A percentile compares a stretch with the other conserved stretches of the same genome.
These are phyloP conservation scores for Podosphaera aphanis DNA, from an alignment of 2,329 filamentous ascomycete species.

Conservation along the genomic window DNA sequence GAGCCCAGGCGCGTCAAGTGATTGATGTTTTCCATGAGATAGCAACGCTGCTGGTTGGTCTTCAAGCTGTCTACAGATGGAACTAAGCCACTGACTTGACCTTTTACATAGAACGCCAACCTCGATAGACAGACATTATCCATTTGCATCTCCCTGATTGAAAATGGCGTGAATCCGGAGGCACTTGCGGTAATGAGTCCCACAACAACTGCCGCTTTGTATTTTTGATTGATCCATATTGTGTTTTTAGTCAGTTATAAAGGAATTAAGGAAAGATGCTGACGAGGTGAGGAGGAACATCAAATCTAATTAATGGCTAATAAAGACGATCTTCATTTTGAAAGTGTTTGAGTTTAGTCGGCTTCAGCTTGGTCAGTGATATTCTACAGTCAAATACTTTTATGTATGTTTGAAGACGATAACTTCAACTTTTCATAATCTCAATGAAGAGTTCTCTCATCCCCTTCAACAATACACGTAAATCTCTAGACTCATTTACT, in stretches of 20 bases:
- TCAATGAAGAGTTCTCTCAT: slow-evolving; percentile 63
- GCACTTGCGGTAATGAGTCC: slow-evolving; percentile 53
- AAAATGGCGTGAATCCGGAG: slow-evolving; percentile 91
- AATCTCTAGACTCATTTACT: slow-evolving; percentile 59
- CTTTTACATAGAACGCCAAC: slow-evolving; percentile 57
- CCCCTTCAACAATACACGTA: slow-evolving; percentile 51
- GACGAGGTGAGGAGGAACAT: slow-evolving; percentile 9
- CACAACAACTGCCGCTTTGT: background rate
- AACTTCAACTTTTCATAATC: slow-evolving; percentile 33
- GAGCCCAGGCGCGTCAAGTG: slow-evolving; percentile 62
- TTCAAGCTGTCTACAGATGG: background rate
- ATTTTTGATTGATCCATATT: slow-evolving; percentile 4
- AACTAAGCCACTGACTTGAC: slow-evolving; percentile 2
- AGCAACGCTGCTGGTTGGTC: slow-evolving; percentile 61
- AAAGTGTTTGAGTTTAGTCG: too few species aligned
- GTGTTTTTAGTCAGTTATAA: slow-evolving; percentile 13
- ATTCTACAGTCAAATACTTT: too few species aligned
- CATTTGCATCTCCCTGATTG: slow-evolving; percentile 87
- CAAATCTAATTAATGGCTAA: background rate
- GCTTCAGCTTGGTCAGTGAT: too few species aligned
- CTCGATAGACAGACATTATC: slow-evolving; percentile 78
- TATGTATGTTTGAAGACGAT: too few species aligned
- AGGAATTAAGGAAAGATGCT: slow-evolving; percentile 14
- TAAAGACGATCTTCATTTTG: background rate
- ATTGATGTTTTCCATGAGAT: slow-evolving; percentile 71